Percentiles rank a stretch among this genome's conserved stretches.
Evolutionary conservation across 257 asterid species (phyloP).

Genomic region (Schizonepeta tenuifolia): DNA sequence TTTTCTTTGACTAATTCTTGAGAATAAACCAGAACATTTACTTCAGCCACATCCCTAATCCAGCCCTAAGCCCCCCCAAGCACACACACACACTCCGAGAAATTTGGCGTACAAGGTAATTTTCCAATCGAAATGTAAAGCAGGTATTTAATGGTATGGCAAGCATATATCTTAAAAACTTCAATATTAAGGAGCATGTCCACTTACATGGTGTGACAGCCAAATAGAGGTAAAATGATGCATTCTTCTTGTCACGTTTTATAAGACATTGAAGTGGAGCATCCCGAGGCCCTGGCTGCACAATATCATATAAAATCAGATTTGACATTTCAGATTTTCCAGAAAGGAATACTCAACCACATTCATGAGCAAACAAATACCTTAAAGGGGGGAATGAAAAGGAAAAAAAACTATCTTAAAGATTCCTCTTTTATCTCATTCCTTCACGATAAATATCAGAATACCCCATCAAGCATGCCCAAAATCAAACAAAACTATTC

Average conservation of each 20-base stretch:
- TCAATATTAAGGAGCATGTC: constrained; percentile 22
- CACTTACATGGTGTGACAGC: constrained; percentile 85
- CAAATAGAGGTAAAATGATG: constrained; percentile 74
- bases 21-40: constrained; percentile 9
- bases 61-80: background rate
- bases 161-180: constrained; percentile 13
- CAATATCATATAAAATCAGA: constrained; percentile 21
- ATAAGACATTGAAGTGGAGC: constrained; percentile 80
- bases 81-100: background rate
- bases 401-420: background rate
- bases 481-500: background rate
- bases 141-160: constrained; percentile 6
- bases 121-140: constrained; percentile 19
- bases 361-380: background rate
- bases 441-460: background rate
- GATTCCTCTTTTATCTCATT: background rate
- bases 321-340: constrained; percentile 11
- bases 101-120: constrained; percentile 3
- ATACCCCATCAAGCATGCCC: background rate
- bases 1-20: constrained; percentile 14
- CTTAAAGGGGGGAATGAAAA: background rate
- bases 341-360: constrained; percentile 6
- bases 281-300: constrained; percentile 94
- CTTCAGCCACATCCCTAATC: constrained; percentile 9
- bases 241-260: constrained; percentile 91